Conservation (phyloP, 1,284 basidiomycete genomes). For the Microbotryum saponariae region DNA sequence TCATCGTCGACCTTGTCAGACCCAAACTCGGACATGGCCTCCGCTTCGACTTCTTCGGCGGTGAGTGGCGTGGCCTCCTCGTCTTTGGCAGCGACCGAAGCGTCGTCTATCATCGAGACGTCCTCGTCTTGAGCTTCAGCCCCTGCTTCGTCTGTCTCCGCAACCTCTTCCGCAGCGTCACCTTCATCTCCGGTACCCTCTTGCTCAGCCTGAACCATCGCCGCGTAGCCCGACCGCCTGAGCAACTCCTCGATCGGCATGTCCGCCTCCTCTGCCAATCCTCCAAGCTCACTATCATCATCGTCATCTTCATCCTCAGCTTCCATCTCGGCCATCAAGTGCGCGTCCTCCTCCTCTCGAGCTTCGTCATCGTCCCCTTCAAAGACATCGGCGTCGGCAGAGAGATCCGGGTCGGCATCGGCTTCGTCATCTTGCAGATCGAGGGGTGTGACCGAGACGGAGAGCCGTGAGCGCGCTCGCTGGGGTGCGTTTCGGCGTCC, state of each 20-base stretch:
- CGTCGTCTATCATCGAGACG: background rate
- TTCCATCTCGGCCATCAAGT: slow-evolving; percentile 23
- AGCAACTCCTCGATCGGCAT: slow-evolving; percentile 29
- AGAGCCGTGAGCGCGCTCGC: slow-evolving; percentile 14
- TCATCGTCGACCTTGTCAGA: slow-evolving; percentile 22
- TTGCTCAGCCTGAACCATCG: slow-evolving; percentile 22
- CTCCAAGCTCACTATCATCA: slow-evolving; percentile 33
- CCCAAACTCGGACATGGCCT: slow-evolving; percentile 32
- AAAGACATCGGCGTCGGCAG: background rate
- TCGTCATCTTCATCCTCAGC: slow-evolving; percentile 34
- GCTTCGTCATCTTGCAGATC: slow-evolving; percentile 1
- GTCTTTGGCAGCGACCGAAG: no score
- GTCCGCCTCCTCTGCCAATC: slow-evolving; percentile 29
- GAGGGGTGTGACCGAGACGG: slow-evolving; percentile 22
- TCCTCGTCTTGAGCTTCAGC: slow-evolving; percentile 4
- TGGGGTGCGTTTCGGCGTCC: background rate
- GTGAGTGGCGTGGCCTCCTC: slow-evolving; percentile 37
- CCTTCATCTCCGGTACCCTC: slow-evolving; percentile 4
- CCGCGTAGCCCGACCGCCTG: slow-evolving; percentile 20
- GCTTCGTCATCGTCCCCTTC: slow-evolving; percentile 12
- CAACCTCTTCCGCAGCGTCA: slow-evolving; percentile 19
- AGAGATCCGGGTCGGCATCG: background rate
- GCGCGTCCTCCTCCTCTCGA: slow-evolving; percentile 22
- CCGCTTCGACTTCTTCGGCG: slow-evolving; percentile 42
- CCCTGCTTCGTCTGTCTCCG: slow-evolving; percentile 22